These are phyloP conservation scores for Coemansia sp. DNA, from an alignment of 192 early-diverging fungal species.

Conservation along the genomic window DNA sequence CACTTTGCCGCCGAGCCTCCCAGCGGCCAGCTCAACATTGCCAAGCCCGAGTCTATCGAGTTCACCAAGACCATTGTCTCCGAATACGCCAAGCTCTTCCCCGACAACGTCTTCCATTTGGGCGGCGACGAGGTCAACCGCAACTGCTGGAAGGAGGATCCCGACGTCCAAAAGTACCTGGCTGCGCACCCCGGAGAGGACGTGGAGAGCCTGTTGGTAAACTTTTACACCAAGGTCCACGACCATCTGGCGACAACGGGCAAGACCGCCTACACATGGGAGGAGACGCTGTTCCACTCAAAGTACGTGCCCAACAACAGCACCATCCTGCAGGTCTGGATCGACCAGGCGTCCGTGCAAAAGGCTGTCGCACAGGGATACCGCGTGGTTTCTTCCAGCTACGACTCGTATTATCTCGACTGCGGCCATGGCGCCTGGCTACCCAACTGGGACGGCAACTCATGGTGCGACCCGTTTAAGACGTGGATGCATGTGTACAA, in stretches of 20 bases:
- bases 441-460: constrained; percentile 60
- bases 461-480: constrained; percentile 75
- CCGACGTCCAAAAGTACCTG: constrained; percentile 30
- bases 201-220: constrained; percentile 28
- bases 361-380: constrained; percentile 58
- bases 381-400: constrained; percentile 57
- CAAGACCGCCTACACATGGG: constrained; percentile 76
- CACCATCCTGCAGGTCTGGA: constrained; percentile 67
- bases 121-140: constrained; percentile 75
- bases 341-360: constrained; percentile 54
- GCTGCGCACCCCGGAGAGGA: constrained; percentile 21
- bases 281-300: constrained; percentile 63
- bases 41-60: constrained; percentile 58
- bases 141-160: constrained; percentile 63
- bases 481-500: constrained; percentile 70
- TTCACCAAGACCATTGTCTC: constrained; percentile 66
- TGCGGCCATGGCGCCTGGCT: constrained; percentile 76
- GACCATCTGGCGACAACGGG: constrained; percentile 53
- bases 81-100: constrained; percentile 66
- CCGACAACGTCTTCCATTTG: constrained; percentile 68
- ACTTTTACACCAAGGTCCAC: constrained; percentile 57
- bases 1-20: constrained; percentile 69
- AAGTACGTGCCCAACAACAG: constrained; percentile 56
- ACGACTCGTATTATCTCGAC: constrained; percentile 68
- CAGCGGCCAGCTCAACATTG: constrained; percentile 77